phyloP scores from a whole-genome alignment of 306 rosid species.

The Dryas octopetala region DNA sequence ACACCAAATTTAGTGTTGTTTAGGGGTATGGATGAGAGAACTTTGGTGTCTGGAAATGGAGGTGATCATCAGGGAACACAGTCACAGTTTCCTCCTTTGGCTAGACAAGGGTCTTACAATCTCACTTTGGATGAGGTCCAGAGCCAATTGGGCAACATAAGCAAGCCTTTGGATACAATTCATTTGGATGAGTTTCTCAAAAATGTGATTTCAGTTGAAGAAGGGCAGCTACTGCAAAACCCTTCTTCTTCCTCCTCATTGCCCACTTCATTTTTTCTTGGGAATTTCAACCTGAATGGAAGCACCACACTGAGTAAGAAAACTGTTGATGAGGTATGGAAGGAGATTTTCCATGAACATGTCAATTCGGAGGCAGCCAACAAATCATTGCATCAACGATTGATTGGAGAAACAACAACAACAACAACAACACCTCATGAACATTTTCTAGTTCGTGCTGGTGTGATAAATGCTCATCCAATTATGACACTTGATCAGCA shows the following conservation, averaged over 20 bases:
- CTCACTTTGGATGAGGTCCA: slow-evolving; percentile 37
- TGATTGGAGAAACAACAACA: slow-evolving; percentile 26
- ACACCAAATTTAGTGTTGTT: neutral
- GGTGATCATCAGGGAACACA: slow-evolving; percentile 19
- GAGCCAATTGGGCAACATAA: slow-evolving; percentile 33
- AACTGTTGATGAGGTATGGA: slow-evolving; percentile 27
- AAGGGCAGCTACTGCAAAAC: slow-evolving; percentile 38
- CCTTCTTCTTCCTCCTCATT: slow-evolving; percentile 30
- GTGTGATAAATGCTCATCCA: slow-evolving; percentile 13
- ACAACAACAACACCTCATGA: slow-evolving; percentile 11
- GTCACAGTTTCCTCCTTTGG: slow-evolving; percentile 22
- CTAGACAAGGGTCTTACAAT: slow-evolving; percentile 25
- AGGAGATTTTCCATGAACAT: slow-evolving; percentile 24
- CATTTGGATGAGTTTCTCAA: slow-evolving; percentile 39
- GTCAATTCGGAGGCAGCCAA: slow-evolving; percentile 1
- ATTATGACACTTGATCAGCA: slow-evolving; percentile 30
- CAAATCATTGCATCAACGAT: slow-evolving; percentile 13
- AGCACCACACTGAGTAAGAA: slow-evolving; percentile 21
- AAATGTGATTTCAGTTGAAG: slow-evolving; percentile 36
- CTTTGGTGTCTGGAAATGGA: slow-evolving; percentile 33
- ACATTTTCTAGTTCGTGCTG: slow-evolving; percentile 29
- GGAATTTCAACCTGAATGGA: slow-evolving; percentile 30
- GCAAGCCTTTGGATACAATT: slow-evolving; percentile 27
- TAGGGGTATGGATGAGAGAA: slow-evolving; percentile 25
- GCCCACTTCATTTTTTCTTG: slow-evolving; percentile 23